phyloP scores from a whole-genome alignment of 805 yeast species.

The Maudiozyma barnettii region DNA sequence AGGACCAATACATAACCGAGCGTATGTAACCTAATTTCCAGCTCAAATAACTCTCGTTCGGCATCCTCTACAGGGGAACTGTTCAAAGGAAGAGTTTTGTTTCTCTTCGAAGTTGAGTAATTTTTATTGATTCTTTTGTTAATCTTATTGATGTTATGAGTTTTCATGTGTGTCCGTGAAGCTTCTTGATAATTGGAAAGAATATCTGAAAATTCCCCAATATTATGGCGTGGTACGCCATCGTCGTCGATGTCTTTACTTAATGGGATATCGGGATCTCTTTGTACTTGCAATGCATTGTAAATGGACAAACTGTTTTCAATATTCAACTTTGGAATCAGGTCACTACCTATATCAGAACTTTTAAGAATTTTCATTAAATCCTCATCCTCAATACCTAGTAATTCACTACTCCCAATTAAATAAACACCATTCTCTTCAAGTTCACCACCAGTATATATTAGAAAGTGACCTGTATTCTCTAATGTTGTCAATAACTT shows the following conservation, averaged over 20 bases:
- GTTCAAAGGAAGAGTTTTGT: background rate
- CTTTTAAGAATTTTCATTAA: constrained; percentile 38
- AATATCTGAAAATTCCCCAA: constrained; percentile 7
- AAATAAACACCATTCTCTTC: constrained; percentile 73
- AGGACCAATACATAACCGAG: constrained; percentile 62
- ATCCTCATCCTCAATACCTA: constrained; percentile 33
- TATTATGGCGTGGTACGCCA: constrained; percentile 20
- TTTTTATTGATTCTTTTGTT: background rate
- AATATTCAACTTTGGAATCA: constrained; percentile 27
- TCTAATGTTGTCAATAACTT: constrained; percentile 49
- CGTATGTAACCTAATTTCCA: constrained; percentile 23
- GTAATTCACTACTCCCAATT: constrained; percentile 52
- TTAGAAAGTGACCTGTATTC: constrained; percentile 63
- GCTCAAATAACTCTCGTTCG: constrained; percentile 17
- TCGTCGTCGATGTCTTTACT: constrained; percentile 22
- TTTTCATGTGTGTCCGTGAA: background rate
- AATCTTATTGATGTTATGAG: constrained; percentile 1
- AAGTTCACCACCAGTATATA: constrained; percentile 56
- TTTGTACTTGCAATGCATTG: constrained; percentile 17
- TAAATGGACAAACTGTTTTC: constrained; percentile 23
- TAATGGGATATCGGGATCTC: constrained; percentile 21
- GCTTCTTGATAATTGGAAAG: background rate
- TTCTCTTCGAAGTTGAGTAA: background rate
- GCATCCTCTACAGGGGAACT: constrained; percentile 22
- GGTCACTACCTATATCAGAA: constrained; percentile 44